Evolutionary conservation across 208 protist species (phyloP), one percentile per base, ranked within the genome.

Genomic region (Lotmaria passim): DNA sequence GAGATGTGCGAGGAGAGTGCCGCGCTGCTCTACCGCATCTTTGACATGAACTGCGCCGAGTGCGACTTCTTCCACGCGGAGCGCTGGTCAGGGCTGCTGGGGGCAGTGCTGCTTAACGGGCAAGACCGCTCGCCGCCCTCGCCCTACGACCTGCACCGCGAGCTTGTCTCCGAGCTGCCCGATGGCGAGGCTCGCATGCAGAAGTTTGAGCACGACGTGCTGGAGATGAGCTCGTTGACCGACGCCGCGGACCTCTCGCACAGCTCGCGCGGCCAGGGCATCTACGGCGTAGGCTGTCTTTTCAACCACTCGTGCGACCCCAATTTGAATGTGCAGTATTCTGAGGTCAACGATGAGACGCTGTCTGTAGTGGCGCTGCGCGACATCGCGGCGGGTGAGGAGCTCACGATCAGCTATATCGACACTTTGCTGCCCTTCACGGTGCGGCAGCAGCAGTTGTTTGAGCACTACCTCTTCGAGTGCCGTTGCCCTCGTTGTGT

Each of bases 251-350:
- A 69, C 7, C 39, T 76, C 17, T 64, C 31, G 26, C 65, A 47
- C 46, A 83, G 82, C 59, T 78, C 79, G 2, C 76, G 79, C 3
- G 85, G 82, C 1, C 86, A 95, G 59, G 87, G 86, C 19, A 79
- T 93, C 33, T 92, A 91, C 74, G 63, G 70, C 24, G 75, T 92
- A 28, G 85, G 83, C 24, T 87, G 75, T 48, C 82, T 92, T 56
- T 91, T 93, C 59, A 95, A 92, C 48, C 90, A 95, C 64, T 84
- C 76, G 17, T 95, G 90, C 51, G 83, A 87, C 17, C 83, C 90
- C 12, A 95, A 93, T 63, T 15, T 93, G 14, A 68, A 82, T 47
- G 86, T 92, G 38, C 56, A 83, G 23, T 86, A 92, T 73, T 61
- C 68, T n/a, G 33, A 21, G 10, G 39, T 24, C 38, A 81, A 81